Evolutionary conservation across 2,329 filamentous ascomycete species (phyloP), one percentile per base, ranked within the genome.

Genomic region (Aspergillus sergii): DNA sequence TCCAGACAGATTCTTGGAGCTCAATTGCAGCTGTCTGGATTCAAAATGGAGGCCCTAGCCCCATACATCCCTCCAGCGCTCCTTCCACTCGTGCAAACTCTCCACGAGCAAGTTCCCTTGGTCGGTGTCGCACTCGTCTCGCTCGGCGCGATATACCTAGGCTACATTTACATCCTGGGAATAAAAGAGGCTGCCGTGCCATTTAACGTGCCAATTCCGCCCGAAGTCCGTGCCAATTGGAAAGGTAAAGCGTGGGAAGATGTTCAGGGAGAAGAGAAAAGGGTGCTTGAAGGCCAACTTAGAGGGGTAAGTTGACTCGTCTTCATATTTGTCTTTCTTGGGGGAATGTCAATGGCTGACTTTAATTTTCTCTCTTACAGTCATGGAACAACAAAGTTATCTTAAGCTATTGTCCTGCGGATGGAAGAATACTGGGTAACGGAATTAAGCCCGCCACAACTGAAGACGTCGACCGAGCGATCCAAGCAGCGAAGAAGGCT

Each of bases 391-490:
- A 76, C 21, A 68, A 76, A 23, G 69, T 79, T 57, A 78, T 81
- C 41, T 75, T 80, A 69, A 79, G 78, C 69, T 80, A 80, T 77
- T 91, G 91, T 50, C 95, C 95, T 1, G 94, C 94, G 1, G 97
- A 93, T 28, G 95, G 95, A 66, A 86, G 91, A 72, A 86, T 92
- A 64, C 88, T 99, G 30, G 93, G 92, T 14, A 73, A 73, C 39
- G 77, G 78, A 62, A 79, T 78, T 63, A 92, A 91, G 76, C 92
- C 94, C 21, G 88, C 89, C 10, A 93, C 92, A 1, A 81, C 88
- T 2, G 88, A 89, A 61, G 90, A 88, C 64, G 92, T 99, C 74
- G 92, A 99, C 77, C 84, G 88, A 64, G 89, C 89, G 32, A 87
- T 99, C 68, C 86, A 88, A 39, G 87, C 89, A 64, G 92, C 95